Base-by-base conservation (phyloP, 1,284 basidiomycete species). In the Vanrija sp. region DNA sequence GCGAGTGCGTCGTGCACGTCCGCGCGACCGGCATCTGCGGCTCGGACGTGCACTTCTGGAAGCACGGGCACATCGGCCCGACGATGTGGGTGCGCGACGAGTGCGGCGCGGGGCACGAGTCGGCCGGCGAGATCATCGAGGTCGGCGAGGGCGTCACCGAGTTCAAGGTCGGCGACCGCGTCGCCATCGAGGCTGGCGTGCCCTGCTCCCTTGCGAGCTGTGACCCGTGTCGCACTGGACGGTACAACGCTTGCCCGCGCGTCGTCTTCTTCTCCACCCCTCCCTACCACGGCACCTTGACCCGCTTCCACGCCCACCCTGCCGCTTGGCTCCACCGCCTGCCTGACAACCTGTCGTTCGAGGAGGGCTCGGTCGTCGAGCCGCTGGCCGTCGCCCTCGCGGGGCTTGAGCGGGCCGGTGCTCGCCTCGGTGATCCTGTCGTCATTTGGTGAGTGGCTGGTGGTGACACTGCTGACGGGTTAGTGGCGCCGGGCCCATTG, bases 311-410 rank as follows among this genome's bases (percentile, higher is more conserved):
- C 68, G 68, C 76, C 19, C 81, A 82, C 61, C 80, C 80, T 0
- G 79, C 79, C 0, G 71, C 72, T 8, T 82, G 81, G 80, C 64
- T 81, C 6, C 81, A 82, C 72, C 75, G 75, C 57, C 67, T 81
- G 6, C 80, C 81, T 2, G 73, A 77, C 55, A 72, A 66, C 57
- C 65, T 80, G 20, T 69, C 68, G 6, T 80, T 59, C 61, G 80
- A 82, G 54, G 80, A 82, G 60, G 81, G 80, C 20, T 75, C 78
- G 0, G 66, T 81, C 4, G 76, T 79, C 56, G 80, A 81, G 63
- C 81, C 81, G 0, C 71, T 82, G 6, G 69, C 74, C 0, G 81
- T 82, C 3, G 79, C 78, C 2, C 64, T 82, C 12, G 80, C 80
- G 2, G 81, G 79, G 0, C 71, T 81, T n/a, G 77, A 81, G 50